phyloP scores from a whole-genome alignment of 2,329 filamentous ascomycete species.

The Xylariaceae sp. region DNA sequence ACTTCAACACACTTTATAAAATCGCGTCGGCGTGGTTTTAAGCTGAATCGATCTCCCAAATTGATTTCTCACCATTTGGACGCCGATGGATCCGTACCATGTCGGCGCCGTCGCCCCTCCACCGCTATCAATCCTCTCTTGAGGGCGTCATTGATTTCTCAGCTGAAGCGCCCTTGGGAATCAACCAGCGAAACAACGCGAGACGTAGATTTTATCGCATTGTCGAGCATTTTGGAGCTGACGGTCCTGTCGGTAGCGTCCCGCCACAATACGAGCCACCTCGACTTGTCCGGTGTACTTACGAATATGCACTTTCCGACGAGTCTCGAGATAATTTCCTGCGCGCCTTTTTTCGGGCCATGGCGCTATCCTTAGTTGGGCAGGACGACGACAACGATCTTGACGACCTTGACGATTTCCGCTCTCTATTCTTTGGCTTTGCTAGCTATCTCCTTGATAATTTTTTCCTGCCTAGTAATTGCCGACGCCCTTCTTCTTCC shows the following conservation, averaged over 20 bases:
- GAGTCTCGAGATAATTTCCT: slow-evolving; percentile 37
- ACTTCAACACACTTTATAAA: too few species aligned
- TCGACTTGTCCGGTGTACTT: slow-evolving; percentile 36
- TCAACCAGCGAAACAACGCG: slow-evolving; percentile 23
- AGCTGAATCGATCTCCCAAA: too few species aligned
- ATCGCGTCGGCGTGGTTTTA: too few species aligned
- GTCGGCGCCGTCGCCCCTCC: slow-evolving; percentile 13
- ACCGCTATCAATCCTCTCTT: slow-evolving; percentile 31
- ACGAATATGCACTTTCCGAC: slow-evolving; percentile 38
- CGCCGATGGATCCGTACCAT: too few species aligned
- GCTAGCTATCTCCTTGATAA: too few species aligned
- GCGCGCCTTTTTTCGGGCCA: slow-evolving; percentile 34
- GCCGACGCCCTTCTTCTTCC: background rate
- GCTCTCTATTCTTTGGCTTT: slow-evolving; percentile 31
- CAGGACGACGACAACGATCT: slow-evolving; percentile 9
- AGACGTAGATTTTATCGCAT: slow-evolving; percentile 31
- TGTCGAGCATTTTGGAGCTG: slow-evolving; percentile 28
- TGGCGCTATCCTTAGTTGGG: slow-evolving; percentile 29
- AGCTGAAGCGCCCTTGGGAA: slow-evolving; percentile 24
- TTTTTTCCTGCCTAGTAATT: slow-evolving; percentile 38
- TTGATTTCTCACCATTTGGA: too few species aligned
- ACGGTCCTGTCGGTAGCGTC: background rate
- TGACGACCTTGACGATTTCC: slow-evolving; percentile 26
- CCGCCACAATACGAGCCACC: slow-evolving; percentile 32
- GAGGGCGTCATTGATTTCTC: slow-evolving; percentile 30